phyloP scores from a whole-genome alignment of 805 yeast species.

The Metschnikowia sp. region DNA sequence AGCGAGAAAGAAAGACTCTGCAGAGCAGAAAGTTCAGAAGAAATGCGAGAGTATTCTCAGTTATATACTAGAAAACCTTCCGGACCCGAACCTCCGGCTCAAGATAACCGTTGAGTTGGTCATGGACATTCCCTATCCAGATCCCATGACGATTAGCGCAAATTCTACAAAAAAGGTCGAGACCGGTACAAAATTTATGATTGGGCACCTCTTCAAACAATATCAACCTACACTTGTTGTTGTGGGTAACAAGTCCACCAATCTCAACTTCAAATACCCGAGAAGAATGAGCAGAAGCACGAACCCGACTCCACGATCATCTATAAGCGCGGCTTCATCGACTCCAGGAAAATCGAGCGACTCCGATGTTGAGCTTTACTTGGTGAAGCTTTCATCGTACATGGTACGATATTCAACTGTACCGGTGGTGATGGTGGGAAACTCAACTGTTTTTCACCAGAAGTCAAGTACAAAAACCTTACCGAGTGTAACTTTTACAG shows the following conservation, averaged over 20 bases:
- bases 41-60: constrained; percentile 22
- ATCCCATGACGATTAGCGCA: constrained; percentile 6
- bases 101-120: constrained; percentile 42
- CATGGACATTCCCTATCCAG: constrained; percentile 18
- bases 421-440: constrained; percentile 39
- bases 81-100: constrained; percentile 21
- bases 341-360: constrained; percentile 4
- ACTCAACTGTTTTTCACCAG: constrained; percentile 19
- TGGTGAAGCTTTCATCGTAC: constrained; percentile 37
- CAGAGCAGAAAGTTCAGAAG: constrained; percentile 18
- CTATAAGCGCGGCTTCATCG: constrained; percentile 2
- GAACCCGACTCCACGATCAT: constrained; percentile 4
- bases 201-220: constrained; percentile 35
- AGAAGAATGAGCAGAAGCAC: constrained; percentile 21
- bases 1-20: constrained; percentile 9
- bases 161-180: constrained; percentile 1
- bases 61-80: constrained; percentile 19
- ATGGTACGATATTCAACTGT: constrained; percentile 37
- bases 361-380: constrained; percentile 21
- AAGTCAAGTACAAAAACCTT: constrained; percentile 2
- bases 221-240: constrained; percentile 40
- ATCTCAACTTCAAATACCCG: constrained; percentile 42
- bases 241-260: constrained; percentile 37
- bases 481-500: constrained; percentile 14
- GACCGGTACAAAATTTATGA: constrained; percentile 33